A percentile compares a stretch with the other conserved stretches of the same genome.
These are phyloP conservation scores for Cytospora piceae DNA, from an alignment of 2,329 filamentous ascomycete species.

Conservation along the genomic window DNA sequence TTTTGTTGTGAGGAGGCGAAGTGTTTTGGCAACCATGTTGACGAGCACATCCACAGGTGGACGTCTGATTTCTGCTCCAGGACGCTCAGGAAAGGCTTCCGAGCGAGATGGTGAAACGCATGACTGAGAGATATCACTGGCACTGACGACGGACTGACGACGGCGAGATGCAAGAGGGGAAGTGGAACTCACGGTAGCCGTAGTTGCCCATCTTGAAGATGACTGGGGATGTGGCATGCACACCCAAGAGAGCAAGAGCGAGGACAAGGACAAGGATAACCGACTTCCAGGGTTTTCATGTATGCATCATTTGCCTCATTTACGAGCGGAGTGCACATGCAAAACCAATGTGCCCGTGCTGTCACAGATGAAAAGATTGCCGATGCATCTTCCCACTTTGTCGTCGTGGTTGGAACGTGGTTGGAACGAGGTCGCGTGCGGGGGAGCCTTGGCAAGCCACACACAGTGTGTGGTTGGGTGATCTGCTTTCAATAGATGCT, in stretches of 20 bases:
- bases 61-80: too few relatives aligned
- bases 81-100: too few relatives aligned
- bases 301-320: not conserved
- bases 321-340: not conserved
- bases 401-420: not conserved
- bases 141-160: not conserved
- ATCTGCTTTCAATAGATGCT: too few relatives aligned
- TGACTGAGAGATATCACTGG: too few relatives aligned
- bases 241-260: not conserved
- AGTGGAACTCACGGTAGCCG: slow-evolving; percentile 6
- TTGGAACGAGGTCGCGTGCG: too few relatives aligned
- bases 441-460: not conserved
- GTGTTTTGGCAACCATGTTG: slow-evolving; percentile 6
- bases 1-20: not conserved
- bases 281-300: not conserved
- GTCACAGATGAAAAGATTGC: not conserved
- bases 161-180: not conserved
- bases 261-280: not conserved
- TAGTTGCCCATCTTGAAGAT: slow-evolving; percentile 15
- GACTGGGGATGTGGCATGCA: not conserved
- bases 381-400: not conserved
- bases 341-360: not conserved
- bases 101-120: not conserved
- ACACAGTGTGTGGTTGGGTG: too few relatives aligned
- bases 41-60: not conserved